Evolutionary conservation across 768 basidiomycete genomes (phyloP), one percentile per base, ranked within the genome.

Genomic region (Collybiopsis confluens): DNA sequence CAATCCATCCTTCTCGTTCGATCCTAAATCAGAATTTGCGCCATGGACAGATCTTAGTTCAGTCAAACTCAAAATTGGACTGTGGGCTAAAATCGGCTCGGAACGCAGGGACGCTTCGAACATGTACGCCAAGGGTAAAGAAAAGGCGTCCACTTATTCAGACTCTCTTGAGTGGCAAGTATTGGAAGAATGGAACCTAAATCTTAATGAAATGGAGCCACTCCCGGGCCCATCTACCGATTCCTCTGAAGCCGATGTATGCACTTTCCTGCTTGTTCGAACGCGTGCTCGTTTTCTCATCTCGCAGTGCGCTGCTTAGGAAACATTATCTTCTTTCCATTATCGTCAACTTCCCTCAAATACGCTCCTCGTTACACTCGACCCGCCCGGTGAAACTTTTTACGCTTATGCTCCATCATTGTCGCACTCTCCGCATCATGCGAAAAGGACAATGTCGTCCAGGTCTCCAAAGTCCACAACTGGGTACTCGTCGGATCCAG

Each of bases 401-500:
- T 87, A 82, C 68, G 62, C 86, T 21, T 81, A 83, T 33, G 16
- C 40, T 23, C 40, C 49, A 24, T 26, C 37, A 20, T 59, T 69
- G 36, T 59, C 68, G 4, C 58, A 66, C 40, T 60, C 56, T 23
- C 61, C 59, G 57, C 18, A 24, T 15, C 8, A 23, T 33, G 30
- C 13, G 13, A 33, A 33, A 33, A 5, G 30, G 5, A 33, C 5
- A 33, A 13, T 13, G 21, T 63, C 62, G 52, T 61, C 73, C 41
- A 73, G 81, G 43, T 67, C 81, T 23, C 73, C 80, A 47, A 79
- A 85, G n/a, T 85, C 84, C 10, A 70, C 79, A 40, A 62, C 63
- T 24, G 87, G 84, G 8, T 89, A 88, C 61, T 76, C 77, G 26
- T 89, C 89, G 1, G 88, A 90, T 61, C 86, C 87, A 30, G 89